Base-by-base conservation (phyloP, 2,329 filamentous ascomycete genomes). In the Colletotrichum phormii region DNA sequence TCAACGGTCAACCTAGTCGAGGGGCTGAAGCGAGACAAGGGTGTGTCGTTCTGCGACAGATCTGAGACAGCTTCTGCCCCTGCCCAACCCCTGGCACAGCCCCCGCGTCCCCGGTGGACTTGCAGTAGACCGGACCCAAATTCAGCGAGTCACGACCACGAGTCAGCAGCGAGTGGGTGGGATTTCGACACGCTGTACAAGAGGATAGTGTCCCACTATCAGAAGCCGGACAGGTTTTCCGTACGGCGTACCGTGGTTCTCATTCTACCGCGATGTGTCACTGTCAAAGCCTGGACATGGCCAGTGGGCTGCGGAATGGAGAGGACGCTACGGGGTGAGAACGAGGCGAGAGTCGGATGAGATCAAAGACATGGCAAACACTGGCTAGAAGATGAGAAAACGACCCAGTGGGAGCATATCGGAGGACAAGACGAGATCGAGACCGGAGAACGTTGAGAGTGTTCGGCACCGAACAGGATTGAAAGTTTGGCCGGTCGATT, bases 1-100 rank as follows among this genome's bases (percentile, higher is more conserved):
- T 62, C 60, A 73, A 65, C 71, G 67, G 67, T 62, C 61, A 71
- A 71, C 61, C 67, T 55, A 71, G 71, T 73, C 67, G 55, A 66
- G 63, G 72, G 63, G 62, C 67, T 63, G 59, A 69, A 65, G 68
- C 74, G 68, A 75, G 68, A 74, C 65, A 75, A 70, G 76, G 75
- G 69, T 74, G 65, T 73, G 66, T 75, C 69, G 74, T 78, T 77
- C 82, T 85, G 83, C 79, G 81, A 85, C 84, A 84, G 79, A 84
- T 83, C 81, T 84, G 83, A 85, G 82, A 85, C 83, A 76, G 66
- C 57, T 74, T 18, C 15, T 35, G 72, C 73, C 77, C 78, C 77
- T 79, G 78, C 69, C 60, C 29, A 55, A 54, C 77, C 76, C 77
- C 74, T 73, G 66, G 46, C 67, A 69, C 64, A 74, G 63, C 75